Base-by-base conservation (phyloP, 306 rosid species). In the Corylus avellana region DNA sequence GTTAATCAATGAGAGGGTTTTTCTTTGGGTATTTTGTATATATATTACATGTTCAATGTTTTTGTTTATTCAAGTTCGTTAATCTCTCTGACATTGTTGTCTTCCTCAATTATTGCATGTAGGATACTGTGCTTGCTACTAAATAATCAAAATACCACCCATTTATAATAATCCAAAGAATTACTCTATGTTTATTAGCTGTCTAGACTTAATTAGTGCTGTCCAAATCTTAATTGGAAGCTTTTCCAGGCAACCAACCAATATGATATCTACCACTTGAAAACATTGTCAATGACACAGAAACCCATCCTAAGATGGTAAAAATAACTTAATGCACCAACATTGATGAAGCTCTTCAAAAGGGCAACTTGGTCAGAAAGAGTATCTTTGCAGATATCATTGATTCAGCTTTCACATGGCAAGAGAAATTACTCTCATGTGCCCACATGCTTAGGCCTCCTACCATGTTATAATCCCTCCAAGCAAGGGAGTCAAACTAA, bases 371-470 rank as follows among this genome's bases (percentile, higher is more conserved):
- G 80, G 87, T 71, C 67, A 83, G 22, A 42, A 37, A 89, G 90
- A 93, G 48, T 68, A 85, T 79, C 39, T 74, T 79, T 88, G 94
- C 81, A 68, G 74, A 74, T 81, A 84, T 82, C 85, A 84, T 81
- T 81, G 84, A 83, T 78, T 75, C 85, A 84, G 90, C 73, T 76
- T 70, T 87, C 99, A 91, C 98, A 91, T 93, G 94, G 92, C 82
- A 76, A 49, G 88, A 49, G 88, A 88, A 87, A 78, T 84, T 90
- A 88, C 84, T 84, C 78, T 91, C 97, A 95, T 91, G 99, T 87
- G 99, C 53, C 91, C 98, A 96, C 99, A 89, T 93, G 99, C 90
- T 83, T 78, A 78, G 88, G 89, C 72, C 88, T 85, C 81, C 85
- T 78, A 82, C 88, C 94, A 91, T 87, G 94, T 89, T 91, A 87